Percentiles rank a stretch among this genome's conserved stretches.
phyloP scores from a whole-genome alignment of 257 asterid species.

The Solanum arcanum region DNA sequence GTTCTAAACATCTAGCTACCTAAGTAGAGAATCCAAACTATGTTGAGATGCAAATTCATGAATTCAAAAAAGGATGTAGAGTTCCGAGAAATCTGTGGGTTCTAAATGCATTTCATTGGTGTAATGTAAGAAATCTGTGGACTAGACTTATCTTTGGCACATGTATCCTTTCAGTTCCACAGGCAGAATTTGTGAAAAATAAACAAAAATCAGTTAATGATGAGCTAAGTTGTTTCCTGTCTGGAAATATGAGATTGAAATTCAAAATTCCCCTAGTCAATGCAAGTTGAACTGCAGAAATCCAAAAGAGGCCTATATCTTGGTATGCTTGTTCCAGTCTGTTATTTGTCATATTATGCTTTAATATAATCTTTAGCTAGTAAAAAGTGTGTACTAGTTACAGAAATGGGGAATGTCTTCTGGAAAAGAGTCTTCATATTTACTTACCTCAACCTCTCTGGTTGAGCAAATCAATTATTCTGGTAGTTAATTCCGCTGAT shows the following conservation, averaged over 20 bases:
- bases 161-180: neutral
- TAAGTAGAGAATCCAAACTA: neutral
- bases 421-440: neutral
- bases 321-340: neutral
- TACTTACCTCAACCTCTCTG: neutral
- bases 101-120: neutral
- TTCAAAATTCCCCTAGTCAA: neutral
- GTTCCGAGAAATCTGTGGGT: neutral
- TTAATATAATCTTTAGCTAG: neutral
- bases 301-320: neutral
- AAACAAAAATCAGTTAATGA: neutral
- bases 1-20: neutral
- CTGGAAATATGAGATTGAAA: neutral
- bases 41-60: neutral
- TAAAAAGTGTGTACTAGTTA: neutral
- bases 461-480: neutral
- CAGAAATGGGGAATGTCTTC: neutral
- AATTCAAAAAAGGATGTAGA: neutral
- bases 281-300: neutral
- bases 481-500: neutral
- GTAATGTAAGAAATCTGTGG: neutral
- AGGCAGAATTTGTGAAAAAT: neutral
- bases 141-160: neutral
- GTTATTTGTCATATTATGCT: neutral
- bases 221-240: neutral